Percentiles rank a stretch among this genome's conserved stretches.
phyloP scores from a whole-genome alignment of 1,284 basidiomycete genomes.

The Hymenochaete sp. region DNA sequence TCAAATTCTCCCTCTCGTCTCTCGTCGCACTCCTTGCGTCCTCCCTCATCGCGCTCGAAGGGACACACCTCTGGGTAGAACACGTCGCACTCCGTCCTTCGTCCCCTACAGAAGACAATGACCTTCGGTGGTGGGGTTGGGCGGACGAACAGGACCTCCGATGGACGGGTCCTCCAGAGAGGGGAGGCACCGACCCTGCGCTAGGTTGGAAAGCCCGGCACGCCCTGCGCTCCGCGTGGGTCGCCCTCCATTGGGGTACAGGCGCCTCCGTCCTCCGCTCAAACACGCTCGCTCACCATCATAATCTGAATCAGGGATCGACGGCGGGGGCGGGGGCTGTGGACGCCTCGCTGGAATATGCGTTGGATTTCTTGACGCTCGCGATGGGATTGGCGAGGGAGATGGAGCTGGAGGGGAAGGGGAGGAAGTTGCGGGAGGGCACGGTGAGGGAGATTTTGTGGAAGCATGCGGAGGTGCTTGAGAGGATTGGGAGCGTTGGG shows the following conservation, averaged over 20 bases:
- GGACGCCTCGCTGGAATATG: constrained; percentile 44
- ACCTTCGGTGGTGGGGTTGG: constrained; percentile 63
- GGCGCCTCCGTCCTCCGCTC: constrained; percentile 32
- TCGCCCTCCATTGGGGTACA: constrained; percentile 64
- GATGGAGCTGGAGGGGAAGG: constrained; percentile 28
- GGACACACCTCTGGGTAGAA: constrained; percentile 65
- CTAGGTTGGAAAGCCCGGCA: constrained; percentile 61
- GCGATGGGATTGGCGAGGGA: constrained; percentile 25
- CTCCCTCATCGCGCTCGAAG: constrained; percentile 43
- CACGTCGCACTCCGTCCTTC: constrained; percentile 41
- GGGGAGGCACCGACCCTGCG: constrained; percentile 65
- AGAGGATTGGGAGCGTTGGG: constrained; percentile 53
- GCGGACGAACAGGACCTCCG: constrained; percentile 55
- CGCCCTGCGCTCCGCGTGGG: constrained; percentile 69
- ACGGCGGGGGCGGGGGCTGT: constrained; percentile 20
- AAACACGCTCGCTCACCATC: constrained; percentile 30
- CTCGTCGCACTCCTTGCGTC: constrained; percentile 33
- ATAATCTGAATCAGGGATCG: constrained; percentile 29
- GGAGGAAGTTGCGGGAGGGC: constrained; percentile 35
- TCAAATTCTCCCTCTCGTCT: constrained; percentile 33
- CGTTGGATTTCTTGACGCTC: constrained; percentile 45
- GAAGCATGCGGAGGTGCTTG: constrained; percentile 57
- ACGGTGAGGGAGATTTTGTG: constrained; percentile 52
- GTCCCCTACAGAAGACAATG: constrained; percentile 32
- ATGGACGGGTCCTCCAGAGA: constrained; percentile 66